Evolutionary conservation across 192 early-diverging fungal genomes (phyloP).

Genomic region (Allomyces javanicus): DNA sequence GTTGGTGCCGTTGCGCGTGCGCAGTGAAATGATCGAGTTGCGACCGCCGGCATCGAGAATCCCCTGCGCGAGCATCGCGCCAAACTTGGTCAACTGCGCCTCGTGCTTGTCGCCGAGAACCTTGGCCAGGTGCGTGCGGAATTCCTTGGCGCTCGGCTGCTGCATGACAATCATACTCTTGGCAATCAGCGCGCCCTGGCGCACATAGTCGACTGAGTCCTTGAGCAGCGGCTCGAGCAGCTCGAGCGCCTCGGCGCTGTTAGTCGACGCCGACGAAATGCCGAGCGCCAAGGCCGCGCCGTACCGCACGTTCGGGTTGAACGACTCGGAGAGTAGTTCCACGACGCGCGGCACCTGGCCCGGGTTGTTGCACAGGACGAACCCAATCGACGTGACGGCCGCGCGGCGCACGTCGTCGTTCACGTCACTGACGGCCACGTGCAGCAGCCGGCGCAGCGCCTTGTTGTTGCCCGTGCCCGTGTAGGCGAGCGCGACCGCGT

Average conservation of each 20-base stretch:
- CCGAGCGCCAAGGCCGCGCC: conserved; percentile 90
- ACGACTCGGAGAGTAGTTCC: conserved; percentile 90
- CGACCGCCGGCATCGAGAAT: conserved; percentile 97
- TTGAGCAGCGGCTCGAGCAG: conserved; percentile 93
- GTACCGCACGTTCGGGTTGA: conserved; percentile 96
- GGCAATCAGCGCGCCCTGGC: conserved; percentile 90
- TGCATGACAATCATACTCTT: conserved; percentile 90
- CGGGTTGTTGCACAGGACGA: conserved; percentile 77
- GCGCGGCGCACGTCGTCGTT: conserved; percentile 99
- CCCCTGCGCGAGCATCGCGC: conserved; percentile 85
- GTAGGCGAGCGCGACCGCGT: conserved; percentile 94
- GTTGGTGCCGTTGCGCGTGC: conserved; percentile 64
- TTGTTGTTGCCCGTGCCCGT: conserved; percentile 94
- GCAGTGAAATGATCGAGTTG: conserved; percentile 88
- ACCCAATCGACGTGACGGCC: conserved; percentile 88
- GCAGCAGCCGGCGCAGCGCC: conserved; percentile 79
- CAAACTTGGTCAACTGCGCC: conserved; percentile 84
- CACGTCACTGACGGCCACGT: conserved; percentile 94
- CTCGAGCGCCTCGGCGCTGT: conserved; percentile 55
- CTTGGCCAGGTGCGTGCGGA: conserved; percentile 69
- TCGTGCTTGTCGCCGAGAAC: conserved; percentile 84
- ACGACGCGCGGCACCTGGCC: conserved; percentile 96
- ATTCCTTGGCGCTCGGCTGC: conserved; percentile 56
- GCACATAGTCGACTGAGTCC: conserved; percentile 92
- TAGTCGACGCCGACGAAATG: conserved; percentile 88